These are phyloP conservation scores for Talaromyces sp. DNA, from an alignment of 2,329 filamentous ascomycete genomes.

Conservation along the genomic window DNA sequence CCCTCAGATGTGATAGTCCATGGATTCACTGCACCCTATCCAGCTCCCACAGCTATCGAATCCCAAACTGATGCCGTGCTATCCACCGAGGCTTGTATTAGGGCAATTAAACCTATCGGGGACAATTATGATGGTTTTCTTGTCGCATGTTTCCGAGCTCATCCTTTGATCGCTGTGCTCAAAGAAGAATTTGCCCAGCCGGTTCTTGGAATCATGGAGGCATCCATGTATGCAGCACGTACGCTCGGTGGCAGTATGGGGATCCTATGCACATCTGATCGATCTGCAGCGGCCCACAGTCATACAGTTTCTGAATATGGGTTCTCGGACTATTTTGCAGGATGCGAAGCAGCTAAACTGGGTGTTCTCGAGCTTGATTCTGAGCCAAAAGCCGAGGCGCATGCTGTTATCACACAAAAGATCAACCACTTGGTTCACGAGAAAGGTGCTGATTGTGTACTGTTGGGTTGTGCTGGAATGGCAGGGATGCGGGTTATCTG, in stretches of 20 bases:
- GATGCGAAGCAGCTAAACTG: slow-evolving; percentile 7
- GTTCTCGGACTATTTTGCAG: slow-evolving; percentile 5
- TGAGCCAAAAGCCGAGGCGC: slow-evolving; percentile 1
- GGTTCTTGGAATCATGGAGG: slow-evolving; percentile 49
- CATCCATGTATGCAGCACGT: slow-evolving; percentile 44
- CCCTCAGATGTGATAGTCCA: slow-evolving; percentile 44
- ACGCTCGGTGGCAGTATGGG: slow-evolving; percentile 36
- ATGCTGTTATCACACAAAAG: slow-evolving; percentile 3
- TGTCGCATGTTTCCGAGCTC: slow-evolving; percentile 81
- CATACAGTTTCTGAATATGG: slow-evolving; percentile 5
- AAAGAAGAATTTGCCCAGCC: slow-evolving; percentile 42
- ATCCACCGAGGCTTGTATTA: slow-evolving; percentile 44
- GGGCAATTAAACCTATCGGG: slow-evolving; percentile 36
- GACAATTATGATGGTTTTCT: slow-evolving; percentile 63
- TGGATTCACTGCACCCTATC: slow-evolving; percentile 47
- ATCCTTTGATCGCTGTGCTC: slow-evolving; percentile 65
- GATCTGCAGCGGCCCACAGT: slow-evolving; percentile 3
- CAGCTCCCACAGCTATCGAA: slow-evolving; percentile 49
- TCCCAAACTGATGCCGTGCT: slow-evolving; percentile 46
- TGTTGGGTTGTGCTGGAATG: slow-evolving; percentile 8
- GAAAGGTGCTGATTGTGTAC: slow-evolving; percentile 6
- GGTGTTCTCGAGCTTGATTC: slow-evolving; percentile 9
- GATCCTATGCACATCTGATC: slow-evolving; percentile 7
- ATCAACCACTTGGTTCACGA: slow-evolving; percentile 5
- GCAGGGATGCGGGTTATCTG: slow-evolving; percentile 6